Conservation (phyloP, 208 protist species). For the Polymyxa betae region DNA sequence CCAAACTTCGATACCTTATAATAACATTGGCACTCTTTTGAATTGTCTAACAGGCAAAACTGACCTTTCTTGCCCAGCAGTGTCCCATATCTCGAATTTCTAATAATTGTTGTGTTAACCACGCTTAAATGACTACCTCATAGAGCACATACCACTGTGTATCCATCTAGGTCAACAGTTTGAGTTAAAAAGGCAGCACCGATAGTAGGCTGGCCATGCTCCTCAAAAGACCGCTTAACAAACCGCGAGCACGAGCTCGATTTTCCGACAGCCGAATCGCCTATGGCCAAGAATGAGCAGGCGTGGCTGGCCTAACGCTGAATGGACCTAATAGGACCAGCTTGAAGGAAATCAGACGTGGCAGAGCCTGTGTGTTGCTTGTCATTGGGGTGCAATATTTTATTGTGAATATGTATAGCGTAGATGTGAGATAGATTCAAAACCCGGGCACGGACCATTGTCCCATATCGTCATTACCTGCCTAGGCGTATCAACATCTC, state of each 20-base stretch:
- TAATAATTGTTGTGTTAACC: neutral
- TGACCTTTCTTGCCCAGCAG: conserved; percentile 81
- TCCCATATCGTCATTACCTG: too few species aligned
- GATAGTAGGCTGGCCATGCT: conserved; percentile 88
- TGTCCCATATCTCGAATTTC: conserved; percentile 92
- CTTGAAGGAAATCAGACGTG: conserved; percentile 76
- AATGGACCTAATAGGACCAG: conserved; percentile 77
- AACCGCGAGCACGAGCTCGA: conserved; percentile 82
- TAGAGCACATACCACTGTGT: conserved; percentile 72
- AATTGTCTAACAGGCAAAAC: conserved; percentile 64
- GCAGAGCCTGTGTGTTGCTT: neutral
- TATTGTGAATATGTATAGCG: too few species aligned
- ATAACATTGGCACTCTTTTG: neutral
- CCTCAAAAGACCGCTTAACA: conserved; percentile 86
- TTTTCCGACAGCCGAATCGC: conserved; percentile 86
- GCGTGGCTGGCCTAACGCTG: neutral
- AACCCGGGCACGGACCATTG: too few species aligned
- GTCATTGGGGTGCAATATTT: too few species aligned
- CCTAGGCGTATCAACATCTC: too few species aligned
- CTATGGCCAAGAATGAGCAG: neutral
- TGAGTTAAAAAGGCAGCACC: conserved; percentile 88
- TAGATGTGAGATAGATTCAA: too few species aligned
- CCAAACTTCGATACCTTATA: conserved; percentile 69
- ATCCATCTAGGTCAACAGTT: conserved; percentile 84
- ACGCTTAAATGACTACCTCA: neutral